Base-by-base conservation (phyloP, 2,329 filamentous ascomycete genomes). In the Hyphodiscus sp. region DNA sequence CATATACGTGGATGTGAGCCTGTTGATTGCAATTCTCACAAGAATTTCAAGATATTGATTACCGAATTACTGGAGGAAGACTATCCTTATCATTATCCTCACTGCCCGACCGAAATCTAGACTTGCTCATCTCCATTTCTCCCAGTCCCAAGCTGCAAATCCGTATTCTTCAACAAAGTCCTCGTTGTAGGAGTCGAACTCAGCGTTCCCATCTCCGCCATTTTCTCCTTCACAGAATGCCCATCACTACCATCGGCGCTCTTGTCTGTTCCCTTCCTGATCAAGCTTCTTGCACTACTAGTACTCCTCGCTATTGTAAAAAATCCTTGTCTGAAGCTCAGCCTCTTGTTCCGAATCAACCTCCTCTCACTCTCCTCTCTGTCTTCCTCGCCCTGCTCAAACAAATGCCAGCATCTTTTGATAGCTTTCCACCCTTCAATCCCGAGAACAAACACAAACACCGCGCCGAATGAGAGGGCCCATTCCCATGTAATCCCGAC, bases 401-500 rank as follows among this genome's bases (percentile, higher is more conserved):
- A 67, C 47, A 66, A 51, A 18, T 55, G 49, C n/a, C 48, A 64
- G 3, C 11, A 20, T 13, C 83, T 71, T 73, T 86, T 86, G 46
- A 67, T 70, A 70, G 73, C 82, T 65, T 86, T 85, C 81, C 82
- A 86, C 2, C 67, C 57, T 66, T 86, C 83, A 2, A 82, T 73
- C 1, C 82, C 81, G 0, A 73, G 60, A 61, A 86, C 80, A 69
- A 85, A 86, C 8, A 85, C 59, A 1, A 77, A 63, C 0, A 79
- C 73, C 26, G 75, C 75, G 26, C 83, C 70, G 55, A 85, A 76
- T 1, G 83, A 77, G 46, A 86, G 75, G 0, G 73, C 80, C 83
- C 81, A 86, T 65, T 85, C 82, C 82, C 82, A 85, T 8, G 71
- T 73, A 52, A 86, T 85, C 1, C 77, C 77, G 7, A 71, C 75